A percentile compares a stretch with the other conserved stretches of the same genome.
Conservation (phyloP, 129 eudicot species). For the Pseudognaphalium luteoalbum region DNA sequence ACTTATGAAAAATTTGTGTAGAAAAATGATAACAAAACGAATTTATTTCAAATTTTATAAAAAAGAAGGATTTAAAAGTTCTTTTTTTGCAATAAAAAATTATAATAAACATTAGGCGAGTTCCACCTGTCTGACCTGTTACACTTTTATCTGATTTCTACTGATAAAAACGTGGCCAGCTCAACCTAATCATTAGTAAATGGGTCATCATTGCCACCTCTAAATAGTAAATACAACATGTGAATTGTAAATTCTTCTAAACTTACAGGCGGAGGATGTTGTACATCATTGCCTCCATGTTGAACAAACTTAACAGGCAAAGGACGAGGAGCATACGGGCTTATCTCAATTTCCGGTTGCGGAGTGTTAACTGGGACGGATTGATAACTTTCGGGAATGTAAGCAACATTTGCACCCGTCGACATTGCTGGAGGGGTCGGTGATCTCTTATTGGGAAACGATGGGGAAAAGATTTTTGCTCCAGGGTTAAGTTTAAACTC, state of each 20-base stretch:
- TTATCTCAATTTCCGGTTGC: slow-evolving; percentile 59
- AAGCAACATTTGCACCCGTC: slow-evolving; percentile 42
- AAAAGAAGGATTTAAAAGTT: neutral
- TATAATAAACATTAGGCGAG: neutral
- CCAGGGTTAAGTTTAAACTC: slow-evolving; percentile 86
- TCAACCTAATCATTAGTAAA: neutral
- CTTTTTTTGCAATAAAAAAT: neutral
- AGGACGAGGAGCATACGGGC: slow-evolving; percentile 47
- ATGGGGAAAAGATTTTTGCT: slow-evolving; percentile 82
- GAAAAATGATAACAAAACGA: neutral
- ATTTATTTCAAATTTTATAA: neutral
- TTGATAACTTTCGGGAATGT: slow-evolving; percentile 46
- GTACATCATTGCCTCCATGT: slow-evolving; percentile 51
- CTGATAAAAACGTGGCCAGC: neutral
- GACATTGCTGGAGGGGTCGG: slow-evolving; percentile 54
- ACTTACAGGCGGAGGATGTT: slow-evolving; percentile 70
- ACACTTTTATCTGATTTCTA: neutral
- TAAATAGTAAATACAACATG: neutral
- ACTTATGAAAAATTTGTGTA: neutral
- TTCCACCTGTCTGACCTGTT: neutral
- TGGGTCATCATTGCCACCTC: neutral
- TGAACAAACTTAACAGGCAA: slow-evolving; percentile 61
- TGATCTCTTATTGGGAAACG: slow-evolving; percentile 52
- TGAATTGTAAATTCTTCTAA: neutral
- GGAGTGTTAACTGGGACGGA: slow-evolving; percentile 39